Conservation (phyloP, 495 filamentous ascomycete genomes). For the Aspergillus sclerotiicarbonarius region DNA sequence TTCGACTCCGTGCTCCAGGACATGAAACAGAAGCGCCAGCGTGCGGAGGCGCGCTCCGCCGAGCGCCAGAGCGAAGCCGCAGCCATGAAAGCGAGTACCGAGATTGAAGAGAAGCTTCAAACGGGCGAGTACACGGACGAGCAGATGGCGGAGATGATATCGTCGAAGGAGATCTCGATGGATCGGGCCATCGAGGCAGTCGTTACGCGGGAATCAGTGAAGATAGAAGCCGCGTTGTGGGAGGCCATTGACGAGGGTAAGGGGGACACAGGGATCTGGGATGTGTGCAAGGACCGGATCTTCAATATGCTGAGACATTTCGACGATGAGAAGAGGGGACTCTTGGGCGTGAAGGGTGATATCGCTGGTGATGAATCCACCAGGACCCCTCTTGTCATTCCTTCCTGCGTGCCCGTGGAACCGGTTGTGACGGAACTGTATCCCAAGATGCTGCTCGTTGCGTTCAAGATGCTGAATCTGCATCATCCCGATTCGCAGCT, state of each 20-base stretch:
- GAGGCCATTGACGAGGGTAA: slow-evolving; percentile 38
- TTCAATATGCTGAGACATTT: slow-evolving; percentile 58
- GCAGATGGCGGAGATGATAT: slow-evolving; percentile 21
- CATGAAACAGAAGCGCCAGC: slow-evolving; percentile 6
- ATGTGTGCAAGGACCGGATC: slow-evolving; percentile 65
- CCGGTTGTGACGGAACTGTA: slow-evolving; percentile 65
- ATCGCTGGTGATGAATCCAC: not conserved
- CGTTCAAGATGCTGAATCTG: slow-evolving; percentile 60
- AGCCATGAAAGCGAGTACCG: not conserved
- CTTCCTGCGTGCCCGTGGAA: slow-evolving; percentile 39
- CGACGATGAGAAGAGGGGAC: slow-evolving; percentile 11
- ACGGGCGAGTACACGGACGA: slow-evolving; percentile 16
- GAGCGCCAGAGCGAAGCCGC: not conserved
- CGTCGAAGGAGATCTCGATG: slow-evolving; percentile 19
- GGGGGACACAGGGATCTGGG: slow-evolving; percentile 70
- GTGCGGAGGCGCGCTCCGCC: not conserved
- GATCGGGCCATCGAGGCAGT: slow-evolving; percentile 27
- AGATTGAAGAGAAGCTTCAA: slow-evolving; percentile 8
- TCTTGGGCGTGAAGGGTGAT: not conserved
- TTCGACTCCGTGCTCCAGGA: slow-evolving; percentile 31
- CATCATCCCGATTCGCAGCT: slow-evolving; percentile 62
- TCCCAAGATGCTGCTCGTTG: slow-evolving; percentile 60
- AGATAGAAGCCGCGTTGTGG: slow-evolving; percentile 27
- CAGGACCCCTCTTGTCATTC: slow-evolving; percentile 26
- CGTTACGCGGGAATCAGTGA: slow-evolving; percentile 27